A percentile compares a stretch with the other conserved stretches of the same genome.
These are phyloP conservation scores for Xylariaceae sp. DNA, from an alignment of 2,329 filamentous ascomycete genomes.

Conservation along the genomic window DNA sequence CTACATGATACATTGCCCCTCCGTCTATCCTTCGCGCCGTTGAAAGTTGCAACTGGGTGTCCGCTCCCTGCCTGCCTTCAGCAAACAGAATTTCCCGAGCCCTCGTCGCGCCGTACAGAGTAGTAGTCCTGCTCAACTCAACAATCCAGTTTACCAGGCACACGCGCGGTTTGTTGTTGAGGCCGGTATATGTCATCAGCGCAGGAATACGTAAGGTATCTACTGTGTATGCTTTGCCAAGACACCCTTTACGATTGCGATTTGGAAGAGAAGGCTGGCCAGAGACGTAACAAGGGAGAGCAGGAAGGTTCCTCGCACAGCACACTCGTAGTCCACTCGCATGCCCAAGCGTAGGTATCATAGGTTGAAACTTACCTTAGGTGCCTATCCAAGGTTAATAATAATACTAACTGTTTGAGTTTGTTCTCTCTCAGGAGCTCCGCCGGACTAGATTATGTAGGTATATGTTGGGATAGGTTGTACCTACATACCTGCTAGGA, in stretches of 20 bases:
- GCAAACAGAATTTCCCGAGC: conserved; percentile 4
- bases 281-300: too few relatives aligned
- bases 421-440: too few relatives aligned
- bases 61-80: neutral
- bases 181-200: too few relatives aligned
- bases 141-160: conserved; percentile 21
- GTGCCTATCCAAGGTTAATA: too few relatives aligned
- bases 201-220: conserved; percentile 11
- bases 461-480: too few relatives aligned
- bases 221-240: conserved; percentile 18
- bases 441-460: too few relatives aligned
- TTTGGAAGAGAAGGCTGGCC: neutral
- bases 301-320: too few relatives aligned
- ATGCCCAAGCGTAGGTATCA: too few relatives aligned
- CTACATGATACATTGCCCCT: conserved; percentile 1
- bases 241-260: conserved; percentile 4
- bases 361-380: too few relatives aligned
- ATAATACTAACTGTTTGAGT: too few relatives aligned
- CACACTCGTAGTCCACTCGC: too few relatives aligned
- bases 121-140: conserved; percentile 1
- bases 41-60: neutral
- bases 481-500: too few relatives aligned
- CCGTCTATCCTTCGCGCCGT: conserved; percentile 2
- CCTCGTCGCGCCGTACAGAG: neutral
- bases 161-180: conserved; percentile 9